phyloP scores from a whole-genome alignment of 352 stramenopile genomes.

The Globisporangium echinulatum region DNA sequence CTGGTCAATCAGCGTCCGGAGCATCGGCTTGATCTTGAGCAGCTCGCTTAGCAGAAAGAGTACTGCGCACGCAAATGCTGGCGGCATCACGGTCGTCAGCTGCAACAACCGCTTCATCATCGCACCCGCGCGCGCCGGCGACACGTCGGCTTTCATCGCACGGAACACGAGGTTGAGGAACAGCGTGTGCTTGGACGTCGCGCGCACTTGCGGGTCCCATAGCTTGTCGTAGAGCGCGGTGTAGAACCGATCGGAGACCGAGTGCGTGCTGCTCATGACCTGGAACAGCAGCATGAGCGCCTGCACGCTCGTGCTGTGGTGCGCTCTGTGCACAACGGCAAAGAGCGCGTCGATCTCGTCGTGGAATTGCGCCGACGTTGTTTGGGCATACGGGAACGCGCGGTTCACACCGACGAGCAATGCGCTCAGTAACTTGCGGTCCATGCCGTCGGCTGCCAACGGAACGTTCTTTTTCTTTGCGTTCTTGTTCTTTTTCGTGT shows the following conservation, averaged over 20 bases:
- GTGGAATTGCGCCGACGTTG: slow-evolving; percentile 62
- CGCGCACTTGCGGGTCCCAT: slow-evolving; percentile 79
- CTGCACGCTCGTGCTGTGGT: slow-evolving; percentile 94
- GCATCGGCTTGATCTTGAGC: slow-evolving; percentile 73
- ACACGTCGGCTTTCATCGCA: slow-evolving; percentile 93
- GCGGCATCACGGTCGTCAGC: slow-evolving; percentile 69
- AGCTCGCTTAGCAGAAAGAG: slow-evolving; percentile 96
- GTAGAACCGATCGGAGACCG: slow-evolving; percentile 95
- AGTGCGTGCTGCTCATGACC: slow-evolving; percentile 84
- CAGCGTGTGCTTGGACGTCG: slow-evolving; percentile 93
- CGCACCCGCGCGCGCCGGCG: slow-evolving; percentile 72
- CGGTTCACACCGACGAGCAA: slow-evolving; percentile 98
- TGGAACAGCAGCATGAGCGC: slow-evolving; percentile 95
- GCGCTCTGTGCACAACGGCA: slow-evolving; percentile 72
- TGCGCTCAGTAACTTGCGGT: slow-evolving; percentile 93
- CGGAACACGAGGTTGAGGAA: slow-evolving; percentile 99
- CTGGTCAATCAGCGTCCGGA: slow-evolving; percentile 69
- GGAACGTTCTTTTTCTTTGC: slow-evolving; percentile 43
- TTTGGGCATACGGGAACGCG: slow-evolving; percentile 92
- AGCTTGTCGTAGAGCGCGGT: slow-evolving; percentile 95
- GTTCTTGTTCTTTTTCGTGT: slow-evolving; percentile 33
- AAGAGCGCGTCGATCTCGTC: slow-evolving; percentile 80
- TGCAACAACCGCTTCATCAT: slow-evolving; percentile 94
- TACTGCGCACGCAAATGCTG: slow-evolving; percentile 88
- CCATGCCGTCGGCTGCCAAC: slow-evolving; percentile 53